A percentile compares a stretch with the other conserved stretches of the same genome.
These are phyloP conservation scores for Sarocladium kiliense DNA, from an alignment of 2,329 filamentous ascomycete species.

Conservation along the genomic window DNA sequence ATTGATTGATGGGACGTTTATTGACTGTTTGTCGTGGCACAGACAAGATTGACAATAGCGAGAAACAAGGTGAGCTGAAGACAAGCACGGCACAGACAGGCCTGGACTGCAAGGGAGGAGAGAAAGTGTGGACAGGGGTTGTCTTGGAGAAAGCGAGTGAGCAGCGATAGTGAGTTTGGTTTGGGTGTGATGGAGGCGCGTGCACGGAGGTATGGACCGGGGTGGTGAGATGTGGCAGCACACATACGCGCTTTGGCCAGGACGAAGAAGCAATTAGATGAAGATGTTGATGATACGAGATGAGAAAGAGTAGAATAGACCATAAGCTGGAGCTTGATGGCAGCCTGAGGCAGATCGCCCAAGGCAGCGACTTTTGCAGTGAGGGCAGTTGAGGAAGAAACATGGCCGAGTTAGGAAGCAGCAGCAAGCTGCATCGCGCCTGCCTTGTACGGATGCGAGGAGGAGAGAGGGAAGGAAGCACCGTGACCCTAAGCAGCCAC, in stretches of 20 bases:
- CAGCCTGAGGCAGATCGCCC: too few relatives aligned
- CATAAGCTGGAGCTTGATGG: too few relatives aligned
- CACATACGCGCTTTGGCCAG: too few relatives aligned
- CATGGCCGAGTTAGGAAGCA: background rate
- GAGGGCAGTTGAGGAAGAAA: background rate
- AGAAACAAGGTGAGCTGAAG: background rate
- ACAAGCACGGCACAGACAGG: background rate
- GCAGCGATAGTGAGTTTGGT: background rate
- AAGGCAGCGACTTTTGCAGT: too few relatives aligned
- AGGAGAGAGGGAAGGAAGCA: background rate
- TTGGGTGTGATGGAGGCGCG: background rate
- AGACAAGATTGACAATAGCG: background rate
- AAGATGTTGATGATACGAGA: background rate
- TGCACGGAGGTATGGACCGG: background rate
- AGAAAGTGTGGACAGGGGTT: background rate
- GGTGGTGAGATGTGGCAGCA: background rate
- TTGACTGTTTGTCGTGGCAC: background rate
- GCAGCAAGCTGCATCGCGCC: background rate
- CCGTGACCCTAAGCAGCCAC: too few relatives aligned
- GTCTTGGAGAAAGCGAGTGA: background rate
- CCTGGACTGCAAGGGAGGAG: slow-evolving; percentile 1
- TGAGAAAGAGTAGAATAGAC: too few relatives aligned
- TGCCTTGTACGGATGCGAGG: background rate
- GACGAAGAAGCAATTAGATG: background rate
- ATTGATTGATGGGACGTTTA: background rate